Conservation (phyloP, 345 rosid genomes). For the Conringia planisiliqua region DNA sequence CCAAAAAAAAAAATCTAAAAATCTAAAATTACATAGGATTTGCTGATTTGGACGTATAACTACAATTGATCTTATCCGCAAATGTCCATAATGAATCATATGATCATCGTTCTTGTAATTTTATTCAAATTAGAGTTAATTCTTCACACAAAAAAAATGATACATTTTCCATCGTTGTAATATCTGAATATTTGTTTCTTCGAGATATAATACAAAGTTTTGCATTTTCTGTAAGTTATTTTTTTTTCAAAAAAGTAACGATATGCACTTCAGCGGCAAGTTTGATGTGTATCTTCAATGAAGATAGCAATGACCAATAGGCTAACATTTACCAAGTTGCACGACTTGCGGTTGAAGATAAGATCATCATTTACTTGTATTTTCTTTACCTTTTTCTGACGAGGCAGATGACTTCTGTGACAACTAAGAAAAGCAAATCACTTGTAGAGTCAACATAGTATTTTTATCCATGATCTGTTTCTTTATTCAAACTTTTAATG, state of each 20-base stretch:
- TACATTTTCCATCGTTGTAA: not conserved
- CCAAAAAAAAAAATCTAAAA: no score
- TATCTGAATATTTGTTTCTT: not conserved
- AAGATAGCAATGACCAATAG: not conserved
- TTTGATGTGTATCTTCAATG: not conserved
- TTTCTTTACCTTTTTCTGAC: not conserved
- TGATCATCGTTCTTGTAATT: not conserved
- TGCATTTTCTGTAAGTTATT: not conserved
- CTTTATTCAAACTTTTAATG: not conserved
- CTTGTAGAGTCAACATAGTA: not conserved
- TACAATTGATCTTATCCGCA: conserved; percentile 26
- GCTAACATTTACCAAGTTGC: conserved; percentile 5
- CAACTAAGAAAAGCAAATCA: conserved; percentile 1
- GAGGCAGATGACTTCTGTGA: conserved; percentile 23
- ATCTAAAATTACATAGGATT: not conserved
- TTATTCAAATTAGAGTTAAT: not conserved
- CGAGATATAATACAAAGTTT: not conserved
- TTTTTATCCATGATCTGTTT: not conserved
- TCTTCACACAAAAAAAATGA: not conserved
- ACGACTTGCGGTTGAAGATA: conserved; percentile 20
- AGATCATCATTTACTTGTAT: conserved; percentile 11
- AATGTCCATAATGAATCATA: not conserved
- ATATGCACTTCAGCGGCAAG: not conserved
- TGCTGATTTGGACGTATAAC: conserved; percentile 20
- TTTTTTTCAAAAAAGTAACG: not conserved